phyloP scores from a whole-genome alignment of 1,284 basidiomycete genomes.

The Cutaneotrichosporon mucoides region DNA sequence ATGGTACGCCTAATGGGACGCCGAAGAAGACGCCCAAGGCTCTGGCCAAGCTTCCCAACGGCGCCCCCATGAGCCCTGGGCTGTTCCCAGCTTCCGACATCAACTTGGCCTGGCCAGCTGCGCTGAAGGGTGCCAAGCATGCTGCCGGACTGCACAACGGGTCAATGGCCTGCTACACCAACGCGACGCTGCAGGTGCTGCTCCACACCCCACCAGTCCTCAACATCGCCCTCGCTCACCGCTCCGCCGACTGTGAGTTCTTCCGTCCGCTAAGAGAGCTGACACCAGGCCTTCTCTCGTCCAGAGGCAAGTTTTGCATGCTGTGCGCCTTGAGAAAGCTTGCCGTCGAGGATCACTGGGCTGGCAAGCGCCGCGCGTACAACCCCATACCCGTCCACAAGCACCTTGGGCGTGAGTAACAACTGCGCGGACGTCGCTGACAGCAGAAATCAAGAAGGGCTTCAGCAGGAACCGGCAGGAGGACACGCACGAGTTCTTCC shows the following conservation, averaged over 20 bases:
- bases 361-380: slow-evolving; percentile 28
- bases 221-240: slow-evolving; percentile 62
- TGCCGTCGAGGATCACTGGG: slow-evolving; percentile 30
- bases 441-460: slow-evolving; percentile 79
- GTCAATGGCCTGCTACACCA: slow-evolving; percentile 98
- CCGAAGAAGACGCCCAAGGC: slow-evolving; percentile 1
- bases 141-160: slow-evolving; percentile 71
- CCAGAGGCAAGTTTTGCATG: slow-evolving; percentile 63
- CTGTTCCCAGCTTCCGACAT: slow-evolving; percentile 5
- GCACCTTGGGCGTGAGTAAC: slow-evolving; percentile 63
- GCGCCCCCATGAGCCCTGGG: background rate
- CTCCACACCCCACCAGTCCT: slow-evolving; percentile 90
- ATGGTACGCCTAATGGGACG: slow-evolving; percentile 5
- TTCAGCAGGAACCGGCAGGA: slow-evolving; percentile 90
- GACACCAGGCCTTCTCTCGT: slow-evolving; percentile 4
- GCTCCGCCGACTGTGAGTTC: slow-evolving; percentile 43
- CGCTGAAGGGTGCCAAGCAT: slow-evolving; percentile 12
- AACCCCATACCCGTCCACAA: slow-evolving; percentile 61
- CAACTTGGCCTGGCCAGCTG: slow-evolving; percentile 34
- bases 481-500: slow-evolving; percentile 96
- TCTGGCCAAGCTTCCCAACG: background rate
- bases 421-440: background rate
- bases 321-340: slow-evolving; percentile 60
- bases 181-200: slow-evolving; percentile 90
- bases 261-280: background rate